These are phyloP conservation scores for Omphalotus guepiniiformis DNA, from an alignment of 768 basidiomycete species.

Conservation along the genomic window DNA sequence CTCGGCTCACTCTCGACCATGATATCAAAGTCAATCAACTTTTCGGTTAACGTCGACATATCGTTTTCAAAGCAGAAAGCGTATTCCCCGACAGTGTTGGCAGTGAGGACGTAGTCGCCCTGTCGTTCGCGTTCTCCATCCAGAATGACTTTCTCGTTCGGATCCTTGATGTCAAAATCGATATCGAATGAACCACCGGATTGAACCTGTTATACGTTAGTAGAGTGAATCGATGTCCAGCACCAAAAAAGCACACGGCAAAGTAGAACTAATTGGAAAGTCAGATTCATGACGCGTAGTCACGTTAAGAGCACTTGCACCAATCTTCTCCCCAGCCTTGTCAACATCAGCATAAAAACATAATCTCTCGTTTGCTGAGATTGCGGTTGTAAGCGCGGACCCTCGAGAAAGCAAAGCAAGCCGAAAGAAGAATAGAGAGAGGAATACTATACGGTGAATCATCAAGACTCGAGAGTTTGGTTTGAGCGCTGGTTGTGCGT, in stretches of 20 bases:
- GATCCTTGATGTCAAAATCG: slow-evolving; percentile 90
- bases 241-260: slow-evolving; percentile 57
- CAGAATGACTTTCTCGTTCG: slow-evolving; percentile 81
- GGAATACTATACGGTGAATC: slow-evolving; percentile 14
- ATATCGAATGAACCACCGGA: slow-evolving; percentile 96
- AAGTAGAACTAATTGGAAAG: slow-evolving; percentile 80
- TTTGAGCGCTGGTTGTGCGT: too few relatives aligned
- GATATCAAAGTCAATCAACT: slow-evolving; percentile 93
- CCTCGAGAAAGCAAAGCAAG: slow-evolving; percentile 34
- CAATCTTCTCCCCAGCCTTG: slow-evolving; percentile 90
- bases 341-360: slow-evolving; percentile 98
- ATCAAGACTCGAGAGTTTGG: too few relatives aligned
- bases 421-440: slow-evolving; percentile 29
- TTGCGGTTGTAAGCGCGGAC: slow-evolving; percentile 75
- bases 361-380: slow-evolving; percentile 72
- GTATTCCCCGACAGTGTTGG: slow-evolving; percentile 86
- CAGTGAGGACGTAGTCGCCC: slow-evolving; percentile 96
- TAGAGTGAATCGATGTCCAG: background rate
- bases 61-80: slow-evolving; percentile 98
- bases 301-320: slow-evolving; percentile 43
- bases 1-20: slow-evolving; percentile 98
- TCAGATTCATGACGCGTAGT: slow-evolving; percentile 6
- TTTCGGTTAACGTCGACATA: slow-evolving; percentile 91
- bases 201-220: slow-evolving; percentile 61
- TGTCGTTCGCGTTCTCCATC: slow-evolving; percentile 88